Percentiles rank a stretch among this genome's conserved stretches.
These are phyloP conservation scores for Calonectria ilicicola DNA, from an alignment of 2,329 filamentous ascomycete genomes.

Conservation along the genomic window DNA sequence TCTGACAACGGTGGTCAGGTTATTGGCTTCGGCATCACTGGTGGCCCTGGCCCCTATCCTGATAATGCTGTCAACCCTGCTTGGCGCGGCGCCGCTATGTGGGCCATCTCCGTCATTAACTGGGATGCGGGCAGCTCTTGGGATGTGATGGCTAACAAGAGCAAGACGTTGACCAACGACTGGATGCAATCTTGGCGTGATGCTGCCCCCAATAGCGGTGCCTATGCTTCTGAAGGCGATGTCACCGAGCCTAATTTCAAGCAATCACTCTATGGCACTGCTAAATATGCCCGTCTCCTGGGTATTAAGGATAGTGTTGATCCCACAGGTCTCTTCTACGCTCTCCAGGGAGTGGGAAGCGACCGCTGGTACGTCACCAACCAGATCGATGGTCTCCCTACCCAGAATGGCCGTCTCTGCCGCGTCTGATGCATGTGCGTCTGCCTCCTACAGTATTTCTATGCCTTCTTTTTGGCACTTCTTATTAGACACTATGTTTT, in stretches of 20 bases:
- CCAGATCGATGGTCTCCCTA: slow-evolving; percentile 38
- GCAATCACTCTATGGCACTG: slow-evolving; percentile 34
- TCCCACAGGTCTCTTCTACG: slow-evolving; percentile 36
- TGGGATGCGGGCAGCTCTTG: slow-evolving; percentile 39
- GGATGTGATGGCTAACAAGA: slow-evolving; percentile 25
- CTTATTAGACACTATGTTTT: too few relatives aligned
- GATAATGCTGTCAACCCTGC: slow-evolving; percentile 61
- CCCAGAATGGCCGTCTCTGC: slow-evolving; percentile 40
- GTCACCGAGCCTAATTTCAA: slow-evolving; percentile 38
- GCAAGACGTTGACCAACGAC: slow-evolving; percentile 34
- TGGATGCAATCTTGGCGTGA: slow-evolving; percentile 45
- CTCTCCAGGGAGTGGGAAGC: slow-evolving; percentile 32
- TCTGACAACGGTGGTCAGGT: slow-evolving; percentile 55
- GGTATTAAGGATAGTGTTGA: slow-evolving; percentile 35
- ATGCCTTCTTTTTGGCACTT: not conserved
- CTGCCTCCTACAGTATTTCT: not conserved
- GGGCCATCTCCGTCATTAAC: slow-evolving; percentile 49
- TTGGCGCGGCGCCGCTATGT: slow-evolving; percentile 58
- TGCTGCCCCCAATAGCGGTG: slow-evolving; percentile 27
- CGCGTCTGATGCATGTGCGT: slow-evolving; percentile 9
- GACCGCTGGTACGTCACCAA: slow-evolving; percentile 36
- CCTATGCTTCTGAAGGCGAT: slow-evolving; percentile 38
- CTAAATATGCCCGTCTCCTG: slow-evolving; percentile 35
- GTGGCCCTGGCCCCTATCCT: slow-evolving; percentile 45
- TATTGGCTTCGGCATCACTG: slow-evolving; percentile 54